Conservation (phyloP, 2,329 filamentous ascomycete genomes). For the Aspergillus bombycis region DNA sequence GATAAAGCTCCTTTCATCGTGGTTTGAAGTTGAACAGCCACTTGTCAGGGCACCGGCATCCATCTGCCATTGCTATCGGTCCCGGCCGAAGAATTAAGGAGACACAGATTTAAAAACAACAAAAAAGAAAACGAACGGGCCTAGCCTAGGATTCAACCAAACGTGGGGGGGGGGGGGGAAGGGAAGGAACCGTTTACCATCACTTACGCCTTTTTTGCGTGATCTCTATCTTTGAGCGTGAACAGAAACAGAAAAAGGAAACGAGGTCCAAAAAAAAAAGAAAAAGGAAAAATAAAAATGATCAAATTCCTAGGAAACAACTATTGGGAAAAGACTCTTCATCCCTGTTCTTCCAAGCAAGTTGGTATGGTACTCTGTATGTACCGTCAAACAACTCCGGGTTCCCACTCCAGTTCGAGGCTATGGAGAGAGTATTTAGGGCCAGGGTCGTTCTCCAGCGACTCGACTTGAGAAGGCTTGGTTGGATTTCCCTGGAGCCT, state of each 20-base stretch:
- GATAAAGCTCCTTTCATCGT: conserved; percentile 9
- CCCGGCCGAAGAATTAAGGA: neutral
- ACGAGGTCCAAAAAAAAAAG: neutral
- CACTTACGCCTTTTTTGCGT: neutral
- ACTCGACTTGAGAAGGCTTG: conserved; percentile 21
- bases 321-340: neutral
- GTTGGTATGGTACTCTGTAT: neutral
- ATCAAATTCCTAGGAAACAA: neutral
- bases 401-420: neutral
- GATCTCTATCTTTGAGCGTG: neutral
- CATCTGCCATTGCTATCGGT: neutral
- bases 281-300: neutral
- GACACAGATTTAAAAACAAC: neutral
- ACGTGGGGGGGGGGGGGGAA: neutral
- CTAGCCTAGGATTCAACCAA: neutral
- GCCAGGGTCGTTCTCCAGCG: conserved; percentile 12
- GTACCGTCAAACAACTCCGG: neutral
- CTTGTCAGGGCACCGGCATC: neutral
- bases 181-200: neutral
- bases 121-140: neutral
- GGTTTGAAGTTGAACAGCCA: neutral
- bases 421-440: neutral
- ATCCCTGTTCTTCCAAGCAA: conserved; percentile 1
- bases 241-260: neutral
- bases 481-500: conserved; percentile 19